phyloP scores from a whole-genome alignment of 495 filamentous ascomycete species.

The Penicillium manginii region DNA sequence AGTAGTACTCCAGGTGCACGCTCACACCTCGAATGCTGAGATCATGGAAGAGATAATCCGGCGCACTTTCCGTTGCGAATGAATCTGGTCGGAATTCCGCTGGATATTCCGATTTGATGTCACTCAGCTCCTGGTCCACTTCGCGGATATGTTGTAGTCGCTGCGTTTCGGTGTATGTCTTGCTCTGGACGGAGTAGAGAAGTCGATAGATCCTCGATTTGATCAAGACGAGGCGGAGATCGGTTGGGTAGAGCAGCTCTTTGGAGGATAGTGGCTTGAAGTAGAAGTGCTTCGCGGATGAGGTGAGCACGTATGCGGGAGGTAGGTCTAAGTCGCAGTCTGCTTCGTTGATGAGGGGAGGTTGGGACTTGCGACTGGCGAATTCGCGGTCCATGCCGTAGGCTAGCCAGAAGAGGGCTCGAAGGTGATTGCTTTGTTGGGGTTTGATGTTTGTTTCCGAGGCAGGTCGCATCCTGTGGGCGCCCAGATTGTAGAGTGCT shows the following conservation, averaged over 20 bases:
- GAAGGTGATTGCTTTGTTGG: constrained; percentile 27
- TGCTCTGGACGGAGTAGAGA: constrained; percentile 26
- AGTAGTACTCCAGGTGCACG: constrained; percentile 37
- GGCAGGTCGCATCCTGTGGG: constrained; percentile 13
- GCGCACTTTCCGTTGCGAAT: constrained; percentile 24
- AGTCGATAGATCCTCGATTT: constrained; percentile 33
- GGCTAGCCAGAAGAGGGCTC: constrained; percentile 41
- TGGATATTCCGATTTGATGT: constrained; percentile 25
- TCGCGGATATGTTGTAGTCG: constrained; percentile 31
- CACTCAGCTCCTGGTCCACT: constrained; percentile 32
- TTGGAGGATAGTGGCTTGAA: constrained; percentile 23
- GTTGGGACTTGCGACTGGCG: constrained; percentile 30
- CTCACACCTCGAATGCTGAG: constrained; percentile 34
- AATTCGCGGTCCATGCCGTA: constrained; percentile 41
- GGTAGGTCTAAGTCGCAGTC: constrained; percentile 39
- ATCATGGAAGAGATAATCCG: constrained; percentile 33
- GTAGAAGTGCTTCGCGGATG: constrained; percentile 29
- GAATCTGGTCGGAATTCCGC: constrained; percentile 23
- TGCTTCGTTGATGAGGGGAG: constrained; percentile 33
- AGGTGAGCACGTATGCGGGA: constrained; percentile 20
- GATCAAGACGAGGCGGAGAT: constrained; percentile 33
- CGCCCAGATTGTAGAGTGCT: constrained; percentile 27
- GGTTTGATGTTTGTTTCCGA: constrained; percentile 7
- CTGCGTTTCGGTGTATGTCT: constrained; percentile 21
- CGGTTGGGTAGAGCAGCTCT: constrained; percentile 32